Base-by-base conservation (phyloP, 306 rosid genomes). In the Medicago truncatula region DNA sequence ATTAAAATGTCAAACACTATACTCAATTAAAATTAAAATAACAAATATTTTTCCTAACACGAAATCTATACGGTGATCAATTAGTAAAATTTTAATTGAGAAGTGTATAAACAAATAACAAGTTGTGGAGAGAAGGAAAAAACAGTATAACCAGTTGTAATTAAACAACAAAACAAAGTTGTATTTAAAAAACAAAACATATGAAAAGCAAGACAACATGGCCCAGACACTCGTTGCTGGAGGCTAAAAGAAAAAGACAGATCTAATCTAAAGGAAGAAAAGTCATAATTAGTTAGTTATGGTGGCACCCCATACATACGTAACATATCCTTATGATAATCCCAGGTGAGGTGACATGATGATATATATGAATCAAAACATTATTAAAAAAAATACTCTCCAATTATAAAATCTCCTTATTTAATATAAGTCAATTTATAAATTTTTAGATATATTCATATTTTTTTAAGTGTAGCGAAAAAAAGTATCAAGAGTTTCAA, bases 181-280 rank as follows among this genome's bases (percentile, higher is more conserved):
- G 15, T 20, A 10, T 9, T 56, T 56, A 56, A 20, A 10, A 1
- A 52, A 52, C 3, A 56, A 56, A 9, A 18, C 34, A 56, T 56
- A 20, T 20, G 8, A 14, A 56, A 56, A 28, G 31, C 31, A 28
- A 28, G 31, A 28, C 31, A 28, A 0, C 62, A 56, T 56, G 62
- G 62, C 15, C 62, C 62, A 56, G 25, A 54, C 25, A 9, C 10
- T 53, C 12, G 11, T 57, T 57, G n/a, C 7, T 57, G 62, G 62
- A 57, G 62, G 62, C 62, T 57, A 57, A 21, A 21, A 21, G 62
- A 21, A 57, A 57, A 57, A 10, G 36, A 57, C 36, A 57, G 15
- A 57, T 57, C 36, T 57, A 6, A 57, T 34, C 6, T 5, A 34
- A 57, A 14, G 8, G 13, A 9, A 57, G 62, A 57, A 57, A 57